phyloP scores from a whole-genome alignment of 2,329 filamentous ascomycete genomes.

The Fusarium bulbicola region DNA sequence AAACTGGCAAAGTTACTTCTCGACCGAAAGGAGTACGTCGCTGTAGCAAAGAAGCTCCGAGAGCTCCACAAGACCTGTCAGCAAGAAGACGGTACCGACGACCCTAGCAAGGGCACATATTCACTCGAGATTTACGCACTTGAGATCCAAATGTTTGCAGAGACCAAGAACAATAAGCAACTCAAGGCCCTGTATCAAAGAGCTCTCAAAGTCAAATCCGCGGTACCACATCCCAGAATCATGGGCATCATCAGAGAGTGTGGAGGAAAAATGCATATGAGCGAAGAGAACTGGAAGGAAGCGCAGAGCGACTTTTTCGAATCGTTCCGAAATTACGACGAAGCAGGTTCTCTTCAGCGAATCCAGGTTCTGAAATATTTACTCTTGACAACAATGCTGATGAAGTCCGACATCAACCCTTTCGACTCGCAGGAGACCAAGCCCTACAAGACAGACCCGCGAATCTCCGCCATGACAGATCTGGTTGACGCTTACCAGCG shows the following conservation, averaged over 20 bases:
- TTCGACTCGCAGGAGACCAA: conserved; percentile 99
- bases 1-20: conserved; percentile 93
- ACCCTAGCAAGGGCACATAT: conserved; percentile 96
- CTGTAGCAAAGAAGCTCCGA: conserved; percentile 82
- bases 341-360: conserved; percentile 93
- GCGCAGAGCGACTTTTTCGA: conserved; percentile 98
- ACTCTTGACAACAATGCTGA: conserved; percentile 95
- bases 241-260: conserved; percentile 99
- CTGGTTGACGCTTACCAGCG: conserved; percentile 96
- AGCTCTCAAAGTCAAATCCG: conserved; percentile 91
- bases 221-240: conserved; percentile 97
- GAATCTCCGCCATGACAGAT: conserved; percentile 96
- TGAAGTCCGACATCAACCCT: conserved; percentile 98
- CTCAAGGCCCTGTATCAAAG: conserved; percentile 92
- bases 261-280: conserved; percentile 99
- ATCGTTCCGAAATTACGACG: conserved; percentile 98
- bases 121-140: conserved; percentile 94
- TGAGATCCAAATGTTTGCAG: conserved; percentile 98
- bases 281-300: conserved; percentile 98
- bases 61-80: conserved; percentile 93
- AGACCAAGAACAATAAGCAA: conserved; percentile 97
- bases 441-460: conserved; percentile 94
- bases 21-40: conserved; percentile 86
- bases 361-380: conserved; percentile 98
- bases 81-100: conserved; percentile 84